These are phyloP conservation scores for Apophysomyces sp. DNA, from an alignment of 371 early-diverging fungal genomes.

Conservation along the genomic window DNA sequence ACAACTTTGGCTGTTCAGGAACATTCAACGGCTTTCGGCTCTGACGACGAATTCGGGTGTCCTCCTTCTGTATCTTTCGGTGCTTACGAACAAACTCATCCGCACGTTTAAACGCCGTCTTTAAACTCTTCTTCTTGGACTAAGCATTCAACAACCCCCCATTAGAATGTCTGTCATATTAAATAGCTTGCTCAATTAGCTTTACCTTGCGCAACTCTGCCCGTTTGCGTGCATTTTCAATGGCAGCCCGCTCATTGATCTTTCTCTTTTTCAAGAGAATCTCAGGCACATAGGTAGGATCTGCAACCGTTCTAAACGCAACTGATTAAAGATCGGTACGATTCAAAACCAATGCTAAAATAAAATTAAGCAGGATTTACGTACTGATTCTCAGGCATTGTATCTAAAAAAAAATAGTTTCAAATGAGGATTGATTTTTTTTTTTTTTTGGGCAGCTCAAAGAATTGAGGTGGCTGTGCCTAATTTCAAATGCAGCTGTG, in stretches of 20 bases:
- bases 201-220: slow-evolving; percentile 59
- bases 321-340: background rate
- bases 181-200: background rate
- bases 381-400: background rate
- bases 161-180: background rate
- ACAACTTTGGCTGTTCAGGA: slow-evolving; percentile 89
- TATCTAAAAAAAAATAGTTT: background rate
- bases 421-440: background rate
- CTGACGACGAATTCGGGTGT: slow-evolving; percentile 83
- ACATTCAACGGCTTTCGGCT: slow-evolving; percentile 82
- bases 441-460: background rate
- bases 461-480: no score
- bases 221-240: slow-evolving; percentile 69
- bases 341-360: background rate
- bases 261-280: slow-evolving; percentile 96
- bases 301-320: slow-evolving; percentile 10
- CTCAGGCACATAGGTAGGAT: slow-evolving; percentile 71
- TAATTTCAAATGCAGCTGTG: no score
- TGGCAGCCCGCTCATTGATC: slow-evolving; percentile 81
- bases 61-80: slow-evolving; percentile 80
- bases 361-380: background rate
- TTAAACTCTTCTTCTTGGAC: slow-evolving; percentile 24
- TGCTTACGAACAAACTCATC: slow-evolving; percentile 94
- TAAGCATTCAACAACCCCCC: background rate
- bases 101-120: slow-evolving; percentile 93